These are phyloP conservation scores for Ophiobolus disseminans DNA, from an alignment of 2,329 filamentous ascomycete species.

Conservation along the genomic window DNA sequence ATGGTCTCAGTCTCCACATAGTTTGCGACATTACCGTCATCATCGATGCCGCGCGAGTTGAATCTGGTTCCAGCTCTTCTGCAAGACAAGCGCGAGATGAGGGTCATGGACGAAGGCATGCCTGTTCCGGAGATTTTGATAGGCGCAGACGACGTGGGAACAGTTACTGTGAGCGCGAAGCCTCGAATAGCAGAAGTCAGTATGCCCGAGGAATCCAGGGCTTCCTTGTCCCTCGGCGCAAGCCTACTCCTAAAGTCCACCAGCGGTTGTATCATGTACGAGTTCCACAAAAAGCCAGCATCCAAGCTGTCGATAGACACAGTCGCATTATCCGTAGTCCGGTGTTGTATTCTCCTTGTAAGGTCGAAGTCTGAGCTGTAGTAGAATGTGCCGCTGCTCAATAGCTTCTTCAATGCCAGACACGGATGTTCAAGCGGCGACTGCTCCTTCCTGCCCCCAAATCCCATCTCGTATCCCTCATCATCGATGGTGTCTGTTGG, in stretches of 20 bases:
- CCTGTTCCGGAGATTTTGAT: slow-evolving; percentile 70
- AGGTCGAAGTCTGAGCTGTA: slow-evolving; percentile 99
- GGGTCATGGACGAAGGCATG: slow-evolving; percentile 80
- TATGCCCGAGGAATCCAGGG: slow-evolving; percentile 85
- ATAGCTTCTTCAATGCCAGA: slow-evolving; percentile 85
- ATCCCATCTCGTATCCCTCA: slow-evolving; percentile 61
- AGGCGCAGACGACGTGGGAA: slow-evolving; percentile 78
- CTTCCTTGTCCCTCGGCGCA: slow-evolving; percentile 74
- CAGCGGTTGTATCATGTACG: slow-evolving; percentile 94
- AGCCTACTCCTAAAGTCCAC: slow-evolving; percentile 87
- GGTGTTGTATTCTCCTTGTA: slow-evolving; percentile 89
- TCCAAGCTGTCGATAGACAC: slow-evolving; percentile 95
- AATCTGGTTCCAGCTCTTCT: slow-evolving; percentile 91
- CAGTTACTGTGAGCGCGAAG: slow-evolving; percentile 85
- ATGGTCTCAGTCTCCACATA: slow-evolving; percentile 98
- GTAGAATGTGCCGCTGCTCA: slow-evolving; percentile 94
- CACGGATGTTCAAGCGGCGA: slow-evolving; percentile 84
- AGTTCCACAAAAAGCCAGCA: slow-evolving; percentile 95
- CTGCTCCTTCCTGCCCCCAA: slow-evolving; percentile 68
- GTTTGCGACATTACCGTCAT: slow-evolving; percentile 96
- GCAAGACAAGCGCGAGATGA: slow-evolving; percentile 92
- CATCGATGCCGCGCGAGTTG: slow-evolving; percentile 96
- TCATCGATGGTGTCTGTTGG: slow-evolving; percentile 60
- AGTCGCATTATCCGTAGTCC: slow-evolving; percentile 76
- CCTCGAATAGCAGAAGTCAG: slow-evolving; percentile 93